phyloP scores from a whole-genome alignment of 2,329 filamentous ascomycete genomes.

The Dichotomopilus funicola region DNA sequence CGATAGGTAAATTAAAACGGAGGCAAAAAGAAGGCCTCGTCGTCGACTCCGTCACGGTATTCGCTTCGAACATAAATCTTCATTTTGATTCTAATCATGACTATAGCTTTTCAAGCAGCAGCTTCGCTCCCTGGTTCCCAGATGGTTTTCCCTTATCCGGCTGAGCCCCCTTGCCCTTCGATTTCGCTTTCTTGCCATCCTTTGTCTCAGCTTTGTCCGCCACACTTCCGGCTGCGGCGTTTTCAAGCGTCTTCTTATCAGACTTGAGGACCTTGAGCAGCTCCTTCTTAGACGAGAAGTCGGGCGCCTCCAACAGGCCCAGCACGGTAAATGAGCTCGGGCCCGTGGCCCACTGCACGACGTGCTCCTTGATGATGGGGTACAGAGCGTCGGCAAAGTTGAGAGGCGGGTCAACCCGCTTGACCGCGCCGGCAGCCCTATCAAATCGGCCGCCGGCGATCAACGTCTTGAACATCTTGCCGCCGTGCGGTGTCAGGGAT shows the following conservation, averaged over 20 bases:
- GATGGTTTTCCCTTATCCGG: conserved; percentile 38
- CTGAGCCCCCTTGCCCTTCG: conserved; percentile 39
- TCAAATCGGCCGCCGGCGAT: conserved; percentile 88
- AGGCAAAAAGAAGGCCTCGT: too few species aligned
- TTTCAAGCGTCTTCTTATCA: conserved; percentile 63
- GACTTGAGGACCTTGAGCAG: conserved; percentile 65
- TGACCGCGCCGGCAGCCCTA: conserved; percentile 60
- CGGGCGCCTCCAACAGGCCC: conserved; percentile 67
- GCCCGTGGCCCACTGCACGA: conserved; percentile 79
- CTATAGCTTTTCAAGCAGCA: conserved; percentile 53
- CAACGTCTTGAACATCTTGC: conserved; percentile 83
- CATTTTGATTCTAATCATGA: conserved; percentile 2
- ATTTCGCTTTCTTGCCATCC: conserved; percentile 43
- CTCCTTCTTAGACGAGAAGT: conserved; percentile 60
- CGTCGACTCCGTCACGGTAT: not conserved
- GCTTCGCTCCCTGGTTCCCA: conserved; percentile 56
- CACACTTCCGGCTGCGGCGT: conserved; percentile 56
- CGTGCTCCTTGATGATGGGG: conserved; percentile 65
- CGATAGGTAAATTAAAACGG: too few species aligned
- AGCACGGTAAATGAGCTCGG: conserved; percentile 82
- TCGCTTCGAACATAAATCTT: not conserved
- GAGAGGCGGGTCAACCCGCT: conserved; percentile 67
- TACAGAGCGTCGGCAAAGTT: conserved; percentile 80
- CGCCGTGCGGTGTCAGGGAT: conserved; percentile 55
- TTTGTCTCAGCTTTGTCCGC: conserved; percentile 42